Evolutionary conservation across 306 rosid species (phyloP).

Genomic region (Quercus ilex): DNA sequence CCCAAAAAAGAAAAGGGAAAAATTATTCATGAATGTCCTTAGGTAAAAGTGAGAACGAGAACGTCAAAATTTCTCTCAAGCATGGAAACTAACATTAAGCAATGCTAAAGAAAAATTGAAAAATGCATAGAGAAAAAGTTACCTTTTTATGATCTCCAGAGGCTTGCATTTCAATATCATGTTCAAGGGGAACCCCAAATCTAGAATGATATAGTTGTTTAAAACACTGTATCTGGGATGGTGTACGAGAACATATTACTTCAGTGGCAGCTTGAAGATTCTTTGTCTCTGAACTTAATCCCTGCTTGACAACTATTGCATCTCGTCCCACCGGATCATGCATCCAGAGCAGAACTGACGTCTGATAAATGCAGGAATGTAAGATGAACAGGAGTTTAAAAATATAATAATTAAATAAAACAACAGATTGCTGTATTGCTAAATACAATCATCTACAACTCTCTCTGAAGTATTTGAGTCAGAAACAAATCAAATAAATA

Average conservation of each 20-base stretch:
- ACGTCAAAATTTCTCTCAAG: not conserved
- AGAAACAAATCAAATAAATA: not conserved
- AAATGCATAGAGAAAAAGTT: constrained; percentile 15
- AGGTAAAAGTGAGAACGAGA: not conserved
- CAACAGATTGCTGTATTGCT: not conserved
- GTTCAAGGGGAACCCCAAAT: constrained; percentile 46
- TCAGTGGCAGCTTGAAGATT: constrained; percentile 67
- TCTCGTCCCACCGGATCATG: constrained; percentile 79
- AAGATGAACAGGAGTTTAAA: not conserved
- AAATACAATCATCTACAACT: not conserved
- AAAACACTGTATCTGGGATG: constrained; percentile 69
- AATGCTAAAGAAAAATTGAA: not conserved
- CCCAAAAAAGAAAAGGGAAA: not conserved
- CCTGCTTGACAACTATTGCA: constrained; percentile 45
- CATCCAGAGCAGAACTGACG: constrained; percentile 72
- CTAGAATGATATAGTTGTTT: constrained; percentile 54
- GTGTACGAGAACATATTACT: constrained; percentile 71
- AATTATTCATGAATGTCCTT: not conserved
- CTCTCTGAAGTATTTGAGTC: not conserved
- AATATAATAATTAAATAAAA: not conserved
- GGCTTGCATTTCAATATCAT: constrained; percentile 49
- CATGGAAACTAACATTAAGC: not conserved
- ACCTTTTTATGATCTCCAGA: constrained; percentile 73
- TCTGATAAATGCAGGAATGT: constrained; percentile 32
- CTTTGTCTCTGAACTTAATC: constrained; percentile 7